Base-by-base conservation (phyloP, 2,329 filamentous ascomycete species). In the Neonectria hederae region DNA sequence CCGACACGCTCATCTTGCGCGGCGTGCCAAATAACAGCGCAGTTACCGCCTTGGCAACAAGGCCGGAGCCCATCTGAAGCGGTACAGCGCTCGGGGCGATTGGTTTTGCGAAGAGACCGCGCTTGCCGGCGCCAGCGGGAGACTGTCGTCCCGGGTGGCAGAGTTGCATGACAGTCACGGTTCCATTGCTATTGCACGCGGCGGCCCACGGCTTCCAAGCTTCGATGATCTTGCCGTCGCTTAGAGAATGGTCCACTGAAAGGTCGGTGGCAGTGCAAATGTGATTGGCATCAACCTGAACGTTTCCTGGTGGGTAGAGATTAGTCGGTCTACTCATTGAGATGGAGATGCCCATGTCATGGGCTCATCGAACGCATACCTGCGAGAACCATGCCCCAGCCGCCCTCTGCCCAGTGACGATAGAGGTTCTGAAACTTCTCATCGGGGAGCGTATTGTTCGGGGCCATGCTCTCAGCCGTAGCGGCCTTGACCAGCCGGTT, bases 401-500 rank as follows among this genome's bases (percentile, higher is more conserved):
- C 80, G 6, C 83, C 83, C 11, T 80, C 73, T 0, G 82, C 81
- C 87, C 86, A 89, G 68, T 76, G 70, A 2, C 76, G 73, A 70
- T 89, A 89, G 11, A 59, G 46, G 22, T 59, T 73, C 5, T 77
- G 53, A 13, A 85, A 76, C 1, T 76, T 72, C 21, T 81, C 71
- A 35, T 78, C 78, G 1, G 85, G 85, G 2, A 81, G 76, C 17
- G 46, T 49, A 13, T 13, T 49, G 21, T 30, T 49, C 24, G 46
- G 17, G 9, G 48, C 57, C 49, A 59, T 54, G 22, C 54, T 82
- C 66, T 86, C 82, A 19, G 83, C 79, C 79, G 87, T 82, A 42
- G 86, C 83, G 63, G 85, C 79, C 69, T 84, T 80, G 45, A 73
- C 79, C 3, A 89, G 77, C 14, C 86, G 82, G 72, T 88, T 88